Conservation (phyloP, 2,329 filamentous ascomycete genomes). For the Ceratocystis eucalypticola region DNA sequence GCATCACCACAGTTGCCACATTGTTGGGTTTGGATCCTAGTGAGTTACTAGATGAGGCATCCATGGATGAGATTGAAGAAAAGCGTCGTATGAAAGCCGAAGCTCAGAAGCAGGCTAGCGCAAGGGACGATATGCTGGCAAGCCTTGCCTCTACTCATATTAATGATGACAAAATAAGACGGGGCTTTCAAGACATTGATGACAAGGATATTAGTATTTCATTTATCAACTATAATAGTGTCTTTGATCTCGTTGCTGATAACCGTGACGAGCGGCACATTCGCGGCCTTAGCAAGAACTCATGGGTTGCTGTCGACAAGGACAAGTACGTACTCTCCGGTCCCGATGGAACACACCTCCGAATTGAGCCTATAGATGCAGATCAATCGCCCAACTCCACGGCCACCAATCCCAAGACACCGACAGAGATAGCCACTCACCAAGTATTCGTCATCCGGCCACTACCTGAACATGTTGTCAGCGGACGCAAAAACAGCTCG, state of each 20-base stretch:
- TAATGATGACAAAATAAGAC: too few relatives aligned
- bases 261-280: constrained; percentile 67
- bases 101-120: constrained; percentile 31
- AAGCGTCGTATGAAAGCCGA: constrained; percentile 26
- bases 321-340: constrained; percentile 59
- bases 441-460: neutral
- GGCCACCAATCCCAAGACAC: neutral
- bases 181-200: neutral
- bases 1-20: constrained; percentile 81
- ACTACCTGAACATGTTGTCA: neutral
- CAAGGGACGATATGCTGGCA: neutral
- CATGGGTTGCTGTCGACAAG: constrained; percentile 71
- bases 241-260: constrained; percentile 83
- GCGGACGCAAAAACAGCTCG: neutral
- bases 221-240: constrained; percentile 81
- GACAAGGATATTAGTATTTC: constrained; percentile 36
- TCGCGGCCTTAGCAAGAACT: constrained; percentile 55
- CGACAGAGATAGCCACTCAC: neutral
- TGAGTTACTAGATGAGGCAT: constrained; percentile 57
- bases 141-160: neutral
- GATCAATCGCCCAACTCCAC: constrained; percentile 33
- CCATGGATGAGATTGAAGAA: constrained; percentile 45
- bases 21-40: constrained; percentile 82
- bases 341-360: constrained; percentile 47
- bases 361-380: constrained; percentile 30